A percentile compares a stretch with the other conserved stretches of the same genome.
These are phyloP conservation scores for Russula dissimulans DNA, from an alignment of 768 basidiomycete genomes.

Conservation along the genomic window DNA sequence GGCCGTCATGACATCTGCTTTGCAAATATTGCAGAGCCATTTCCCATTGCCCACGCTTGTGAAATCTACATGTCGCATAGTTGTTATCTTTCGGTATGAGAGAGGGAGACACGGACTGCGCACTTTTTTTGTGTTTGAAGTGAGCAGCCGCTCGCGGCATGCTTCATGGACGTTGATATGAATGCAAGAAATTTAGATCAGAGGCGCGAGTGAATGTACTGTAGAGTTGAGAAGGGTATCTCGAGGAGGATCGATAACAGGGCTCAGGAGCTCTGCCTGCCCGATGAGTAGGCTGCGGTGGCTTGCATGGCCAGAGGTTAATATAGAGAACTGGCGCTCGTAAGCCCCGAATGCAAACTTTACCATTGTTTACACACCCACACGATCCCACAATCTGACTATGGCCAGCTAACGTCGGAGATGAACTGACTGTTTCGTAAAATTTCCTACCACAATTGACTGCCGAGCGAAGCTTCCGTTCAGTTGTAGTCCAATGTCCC, in stretches of 20 bases:
- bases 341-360: neutral
- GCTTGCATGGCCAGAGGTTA: conserved; percentile 4
- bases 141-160: conserved; percentile 12
- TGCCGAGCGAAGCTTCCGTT: too few species aligned
- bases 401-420: too few species aligned
- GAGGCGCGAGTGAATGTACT: neutral
- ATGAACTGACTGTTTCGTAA: too few species aligned
- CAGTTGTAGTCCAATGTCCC: too few species aligned
- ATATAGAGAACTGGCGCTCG: neutral
- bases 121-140: conserved; percentile 3
- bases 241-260: conserved; percentile 7
- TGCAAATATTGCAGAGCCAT: conserved; percentile 31
- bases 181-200: neutral
- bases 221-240: conserved; percentile 3
- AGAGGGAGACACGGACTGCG: neutral
- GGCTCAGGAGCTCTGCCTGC: conserved; percentile 8
- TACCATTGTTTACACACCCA: too few species aligned
- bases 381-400: too few species aligned
- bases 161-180: conserved; percentile 6
- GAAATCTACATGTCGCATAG: conserved; percentile 21
- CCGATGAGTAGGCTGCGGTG: conserved; percentile 15
- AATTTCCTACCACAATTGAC: too few species aligned
- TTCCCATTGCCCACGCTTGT: conserved; percentile 19
- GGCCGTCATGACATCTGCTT: conserved; percentile 22
- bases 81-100: neutral